A percentile compares a stretch with the other conserved stretches of the same genome.
Conservation (phyloP, 192 early-diverging fungal genomes). For the Coemansia aciculifera region DNA sequence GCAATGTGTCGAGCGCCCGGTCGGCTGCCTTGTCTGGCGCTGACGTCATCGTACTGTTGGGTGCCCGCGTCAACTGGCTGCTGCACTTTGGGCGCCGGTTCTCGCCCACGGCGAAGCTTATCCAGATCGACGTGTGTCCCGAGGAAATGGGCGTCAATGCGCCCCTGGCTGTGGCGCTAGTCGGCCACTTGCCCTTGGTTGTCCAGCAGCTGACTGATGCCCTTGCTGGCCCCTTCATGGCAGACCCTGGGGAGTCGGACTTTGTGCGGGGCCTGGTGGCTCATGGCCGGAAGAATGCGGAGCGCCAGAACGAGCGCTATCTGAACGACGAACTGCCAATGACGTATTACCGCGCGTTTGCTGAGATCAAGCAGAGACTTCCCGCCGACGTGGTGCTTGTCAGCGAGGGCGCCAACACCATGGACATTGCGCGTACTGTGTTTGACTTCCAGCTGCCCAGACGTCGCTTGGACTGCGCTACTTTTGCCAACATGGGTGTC, state of each 20-base stretch:
- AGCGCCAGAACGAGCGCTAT: slow-evolving; percentile 47
- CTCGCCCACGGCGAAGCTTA: slow-evolving; percentile 58
- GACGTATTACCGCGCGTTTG: slow-evolving; percentile 69
- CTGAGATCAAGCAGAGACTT: slow-evolving; percentile 63
- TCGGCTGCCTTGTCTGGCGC: slow-evolving; percentile 64
- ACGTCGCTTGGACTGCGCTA: slow-evolving; percentile 70
- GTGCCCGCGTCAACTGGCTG: slow-evolving; percentile 75
- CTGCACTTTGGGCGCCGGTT: slow-evolving; percentile 70
- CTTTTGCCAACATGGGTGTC: slow-evolving; percentile 80
- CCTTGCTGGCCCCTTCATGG: slow-evolving; percentile 22
- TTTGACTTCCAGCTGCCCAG: slow-evolving; percentile 67
- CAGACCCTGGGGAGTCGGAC: slow-evolving; percentile 11
- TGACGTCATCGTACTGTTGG: slow-evolving; percentile 69
- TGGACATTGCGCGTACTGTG: slow-evolving; percentile 75
- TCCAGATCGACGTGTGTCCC: slow-evolving; percentile 68
- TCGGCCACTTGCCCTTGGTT: slow-evolving; percentile 62
- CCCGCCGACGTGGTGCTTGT: slow-evolving; percentile 61
- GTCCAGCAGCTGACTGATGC: slow-evolving; percentile 56
- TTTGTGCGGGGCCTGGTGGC: slow-evolving; percentile 27
- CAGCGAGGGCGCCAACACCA: slow-evolving; percentile 76
- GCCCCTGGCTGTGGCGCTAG: slow-evolving; percentile 53
- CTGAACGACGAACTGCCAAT: slow-evolving; percentile 54
- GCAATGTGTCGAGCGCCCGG: slow-evolving; percentile 65
- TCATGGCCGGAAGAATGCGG: slow-evolving; percentile 53
- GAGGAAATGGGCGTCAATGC: slow-evolving; percentile 67